Evolutionary conservation across 371 early-diverging fungal species (phyloP).

Genomic region (Funneliformis caledonium): DNA sequence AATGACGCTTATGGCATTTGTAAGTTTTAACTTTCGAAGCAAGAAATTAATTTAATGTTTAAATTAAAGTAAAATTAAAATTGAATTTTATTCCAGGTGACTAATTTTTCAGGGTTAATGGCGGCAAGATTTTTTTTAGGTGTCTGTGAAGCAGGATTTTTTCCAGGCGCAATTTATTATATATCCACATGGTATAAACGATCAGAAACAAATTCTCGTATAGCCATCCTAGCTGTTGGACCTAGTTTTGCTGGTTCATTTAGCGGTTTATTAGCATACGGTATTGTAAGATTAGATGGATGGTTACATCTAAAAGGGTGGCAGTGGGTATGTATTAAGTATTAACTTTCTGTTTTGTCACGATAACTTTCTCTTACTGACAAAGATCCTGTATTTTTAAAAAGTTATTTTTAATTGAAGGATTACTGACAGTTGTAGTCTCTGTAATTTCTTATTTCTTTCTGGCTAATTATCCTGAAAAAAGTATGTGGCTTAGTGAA

Average conservation of each 20-base stretch:
- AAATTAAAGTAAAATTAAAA: neutral
- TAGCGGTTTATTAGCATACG: conserved; percentile 66
- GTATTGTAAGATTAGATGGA: conserved; percentile 62
- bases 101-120: conserved; percentile 53
- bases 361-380: conserved; percentile 50
- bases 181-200: conserved; percentile 80
- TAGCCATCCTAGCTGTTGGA: conserved; percentile 69
- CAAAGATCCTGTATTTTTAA: conserved; percentile 52
- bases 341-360: conserved; percentile 54
- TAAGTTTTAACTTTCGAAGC: neutral
- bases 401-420: conserved; percentile 66
- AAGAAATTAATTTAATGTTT: too few species aligned
- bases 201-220: conserved; percentile 71
- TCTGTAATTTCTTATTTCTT: conserved; percentile 51
- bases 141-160: conserved; percentile 72
- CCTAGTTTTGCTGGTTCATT: conserved; percentile 74
- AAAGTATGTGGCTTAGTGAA: conserved; percentile 55
- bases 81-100: conserved; percentile 32
- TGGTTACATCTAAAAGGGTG: conserved; percentile 53
- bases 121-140: conserved; percentile 75
- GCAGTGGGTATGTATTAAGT: conserved; percentile 64
- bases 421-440: conserved; percentile 55
- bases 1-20: conserved; percentile 51
- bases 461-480: conserved; percentile 65
- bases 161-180: conserved; percentile 76